A percentile compares a stretch with the other conserved stretches of the same genome.
phyloP scores from a whole-genome alignment of 768 basidiomycete genomes.

The Lanmaoa rubissima region DNA sequence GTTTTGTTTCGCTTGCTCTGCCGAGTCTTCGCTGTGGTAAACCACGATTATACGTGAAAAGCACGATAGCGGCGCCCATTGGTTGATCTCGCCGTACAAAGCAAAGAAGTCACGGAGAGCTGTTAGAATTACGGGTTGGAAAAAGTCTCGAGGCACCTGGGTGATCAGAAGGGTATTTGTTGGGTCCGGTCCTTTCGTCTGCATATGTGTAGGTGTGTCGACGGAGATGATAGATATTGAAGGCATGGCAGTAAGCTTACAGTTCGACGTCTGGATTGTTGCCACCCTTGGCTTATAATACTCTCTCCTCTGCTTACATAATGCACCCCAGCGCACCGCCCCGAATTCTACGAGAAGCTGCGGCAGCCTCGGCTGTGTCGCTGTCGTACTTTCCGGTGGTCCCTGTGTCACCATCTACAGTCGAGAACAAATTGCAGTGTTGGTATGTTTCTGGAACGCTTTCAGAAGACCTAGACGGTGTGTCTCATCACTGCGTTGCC shows the following conservation, averaged over 20 bases:
- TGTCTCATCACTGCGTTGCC: constrained; percentile 1
- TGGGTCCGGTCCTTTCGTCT: constrained; percentile 9
- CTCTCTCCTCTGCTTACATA: constrained; percentile 17
- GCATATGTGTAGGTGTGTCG: neutral
- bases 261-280: neutral
- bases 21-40: constrained; percentile 60
- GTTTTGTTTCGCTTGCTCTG: constrained; percentile 62
- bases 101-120: constrained; percentile 72
- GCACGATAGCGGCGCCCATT: constrained; percentile 84
- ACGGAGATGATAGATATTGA: constrained; percentile 31
- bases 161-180: constrained; percentile 90
- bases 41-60: constrained; percentile 85
- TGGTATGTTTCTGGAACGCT: constrained; percentile 11
- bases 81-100: constrained; percentile 76
- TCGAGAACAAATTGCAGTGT: constrained; percentile 13
- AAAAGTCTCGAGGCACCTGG: constrained; percentile 72
- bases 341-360: neutral
- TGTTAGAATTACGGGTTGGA: constrained; percentile 64
- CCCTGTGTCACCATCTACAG: constrained; percentile 10
- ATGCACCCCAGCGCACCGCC: constrained; percentile 9
- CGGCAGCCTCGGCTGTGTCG: constrained; percentile 20
- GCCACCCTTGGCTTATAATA: constrained; percentile 12
- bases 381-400: constrained; percentile 4
- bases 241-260: constrained; percentile 16
- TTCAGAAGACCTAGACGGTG: neutral